A percentile compares a stretch with the other conserved stretches of the same genome.
Evolutionary conservation across 768 basidiomycete species (phyloP).

Genomic region (Dentipellis fragilis): DNA sequence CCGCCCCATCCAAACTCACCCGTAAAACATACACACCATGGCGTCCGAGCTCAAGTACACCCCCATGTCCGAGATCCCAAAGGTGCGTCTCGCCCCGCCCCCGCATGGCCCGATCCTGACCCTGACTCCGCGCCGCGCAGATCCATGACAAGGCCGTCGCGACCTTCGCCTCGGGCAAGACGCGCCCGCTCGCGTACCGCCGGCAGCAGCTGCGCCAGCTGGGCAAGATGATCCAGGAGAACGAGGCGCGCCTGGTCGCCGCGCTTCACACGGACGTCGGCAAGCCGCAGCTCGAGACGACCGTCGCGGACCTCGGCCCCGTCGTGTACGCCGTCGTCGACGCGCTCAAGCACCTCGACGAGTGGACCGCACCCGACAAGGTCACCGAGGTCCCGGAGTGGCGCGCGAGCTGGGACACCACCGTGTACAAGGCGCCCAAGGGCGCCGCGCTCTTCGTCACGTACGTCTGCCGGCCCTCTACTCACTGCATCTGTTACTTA

Average conservation of each 20-base stretch:
- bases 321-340: slow-evolving; percentile 8
- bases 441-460: slow-evolving; percentile 17
- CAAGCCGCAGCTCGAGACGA: slow-evolving; percentile 14
- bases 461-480: slow-evolving; percentile 1
- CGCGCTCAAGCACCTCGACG: slow-evolving; percentile 16
- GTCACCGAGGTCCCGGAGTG: slow-evolving; percentile 2
- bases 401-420: slow-evolving; percentile 16
- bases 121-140: background rate
- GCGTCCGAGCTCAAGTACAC: background rate
- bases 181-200: slow-evolving; percentile 17
- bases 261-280: slow-evolving; percentile 16
- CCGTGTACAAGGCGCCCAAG: slow-evolving; percentile 16
- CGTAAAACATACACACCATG: background rate
- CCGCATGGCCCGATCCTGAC: background rate
- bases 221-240: slow-evolving; percentile 18
- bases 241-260: slow-evolving; percentile 13
- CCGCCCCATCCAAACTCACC: background rate
- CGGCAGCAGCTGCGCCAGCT: slow-evolving; percentile 18
- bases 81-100: background rate
- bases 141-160: slow-evolving; percentile 9
- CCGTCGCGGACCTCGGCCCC: slow-evolving; percentile 13
- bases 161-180: slow-evolving; percentile 16
- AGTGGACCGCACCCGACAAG: slow-evolving; percentile 16
- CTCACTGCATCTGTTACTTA: background rate
- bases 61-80: background rate